phyloP scores from a whole-genome alignment of 129 eudicot genomes.

The Flaveria bidentis region DNA sequence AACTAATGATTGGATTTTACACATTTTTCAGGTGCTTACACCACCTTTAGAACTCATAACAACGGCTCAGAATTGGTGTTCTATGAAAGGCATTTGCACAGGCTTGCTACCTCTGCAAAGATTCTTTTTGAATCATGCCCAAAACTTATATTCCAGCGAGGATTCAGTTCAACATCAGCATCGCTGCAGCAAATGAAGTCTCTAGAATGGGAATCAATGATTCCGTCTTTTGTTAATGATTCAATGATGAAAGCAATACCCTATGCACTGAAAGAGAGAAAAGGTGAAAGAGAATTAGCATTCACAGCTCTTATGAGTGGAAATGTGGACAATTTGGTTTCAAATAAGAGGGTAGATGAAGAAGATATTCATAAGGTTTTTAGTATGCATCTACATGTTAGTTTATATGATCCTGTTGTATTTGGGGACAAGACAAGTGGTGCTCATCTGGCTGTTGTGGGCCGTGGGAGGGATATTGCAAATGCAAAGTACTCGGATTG shows the following conservation, averaged over 20 bases:
- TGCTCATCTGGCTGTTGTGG: conserved; percentile 80
- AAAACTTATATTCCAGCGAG: conserved; percentile 44
- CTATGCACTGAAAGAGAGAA: conserved; percentile 42
- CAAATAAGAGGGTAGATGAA: conserved; percentile 34
- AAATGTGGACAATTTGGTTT: conserved; percentile 43
- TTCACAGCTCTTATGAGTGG: conserved; percentile 70
- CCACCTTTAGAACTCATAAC: conserved; percentile 77
- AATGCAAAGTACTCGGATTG: conserved; percentile 88
- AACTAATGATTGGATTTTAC: conserved; percentile 2
- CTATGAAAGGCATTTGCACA: conserved; percentile 70
- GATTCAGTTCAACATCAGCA: conserved; percentile 1
- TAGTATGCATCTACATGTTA: conserved; percentile 61
- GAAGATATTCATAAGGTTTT: conserved; percentile 41
- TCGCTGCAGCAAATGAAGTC: conserved; percentile 23
- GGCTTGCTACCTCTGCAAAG: conserved; percentile 65
- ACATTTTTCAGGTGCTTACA: conserved; percentile 78
- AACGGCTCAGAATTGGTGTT: conserved; percentile 53
- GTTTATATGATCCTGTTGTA: conserved; percentile 58
- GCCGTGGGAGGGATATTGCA: conserved; percentile 61
- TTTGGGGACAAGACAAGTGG: conserved; percentile 54
- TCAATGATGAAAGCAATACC: conserved; percentile 61
- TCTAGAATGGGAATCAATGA: conserved; percentile 49
- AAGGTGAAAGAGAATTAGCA: conserved; percentile 58
- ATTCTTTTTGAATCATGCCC: conserved; percentile 52
- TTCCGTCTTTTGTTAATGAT: conserved; percentile 47